Percentiles rank a stretch among this genome's conserved stretches.
phyloP scores from a whole-genome alignment of 2,329 filamentous ascomycete genomes.

The Fusarium anguioides region DNA sequence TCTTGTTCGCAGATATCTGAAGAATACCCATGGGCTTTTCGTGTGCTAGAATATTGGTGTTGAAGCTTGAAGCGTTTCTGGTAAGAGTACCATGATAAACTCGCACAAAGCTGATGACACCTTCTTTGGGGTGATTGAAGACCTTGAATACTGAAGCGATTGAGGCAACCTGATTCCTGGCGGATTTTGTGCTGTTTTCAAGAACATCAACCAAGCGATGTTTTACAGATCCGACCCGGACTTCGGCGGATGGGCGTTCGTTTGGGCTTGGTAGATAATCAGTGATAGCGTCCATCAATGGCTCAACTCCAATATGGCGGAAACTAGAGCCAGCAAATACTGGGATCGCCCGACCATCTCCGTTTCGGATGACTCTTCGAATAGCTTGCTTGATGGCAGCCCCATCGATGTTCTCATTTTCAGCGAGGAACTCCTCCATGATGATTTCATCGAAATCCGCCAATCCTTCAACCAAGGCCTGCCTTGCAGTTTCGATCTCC shows the following conservation, averaged over 20 bases:
- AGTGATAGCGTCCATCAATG: conserved; percentile 86
- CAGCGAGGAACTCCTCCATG: conserved; percentile 84
- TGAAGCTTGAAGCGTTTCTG: conserved; percentile 82
- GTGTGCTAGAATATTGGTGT: conserved; percentile 82
- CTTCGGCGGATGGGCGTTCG: conserved; percentile 82
- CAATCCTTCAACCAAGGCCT: conserved; percentile 82
- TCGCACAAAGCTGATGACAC: conserved; percentile 89
- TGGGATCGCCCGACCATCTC: conserved; percentile 80
- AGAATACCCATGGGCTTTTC: conserved; percentile 85
- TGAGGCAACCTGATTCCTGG: conserved; percentile 54
- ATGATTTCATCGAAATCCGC: conserved; percentile 90
- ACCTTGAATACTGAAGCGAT: conserved; percentile 90
- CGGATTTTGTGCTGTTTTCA: conserved; percentile 51
- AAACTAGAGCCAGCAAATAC: conserved; percentile 94
- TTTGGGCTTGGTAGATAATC: conserved; percentile 87
- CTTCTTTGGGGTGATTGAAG: conserved; percentile 85
- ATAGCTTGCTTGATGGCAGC: conserved; percentile 78
- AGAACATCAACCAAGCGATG: conserved; percentile 54
- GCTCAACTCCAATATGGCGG: conserved; percentile 92
- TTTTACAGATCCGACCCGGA: conserved; percentile 72
- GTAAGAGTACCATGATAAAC: conserved; percentile 88
- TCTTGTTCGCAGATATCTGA: conserved; percentile 89
- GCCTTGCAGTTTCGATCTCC: conserved; percentile 80
- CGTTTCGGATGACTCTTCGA: conserved; percentile 74
- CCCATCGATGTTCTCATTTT: conserved; percentile 77